Percentiles rank a stretch among this genome's conserved stretches.
Conservation (phyloP, 169 alveolate genomes). For the Perkinsus olseni region DNA sequence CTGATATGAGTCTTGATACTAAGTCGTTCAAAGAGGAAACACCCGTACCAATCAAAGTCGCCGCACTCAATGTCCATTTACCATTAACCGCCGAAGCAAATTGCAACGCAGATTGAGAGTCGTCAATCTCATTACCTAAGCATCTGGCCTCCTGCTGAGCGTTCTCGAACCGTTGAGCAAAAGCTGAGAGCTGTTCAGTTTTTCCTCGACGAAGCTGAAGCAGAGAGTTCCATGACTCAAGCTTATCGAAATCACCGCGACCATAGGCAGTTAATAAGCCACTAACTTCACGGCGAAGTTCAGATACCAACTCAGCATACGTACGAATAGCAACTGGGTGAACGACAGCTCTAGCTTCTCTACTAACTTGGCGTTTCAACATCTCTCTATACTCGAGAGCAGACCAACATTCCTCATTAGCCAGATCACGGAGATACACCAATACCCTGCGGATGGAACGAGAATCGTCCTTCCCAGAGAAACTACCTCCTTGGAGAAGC, state of each 20-base stretch:
- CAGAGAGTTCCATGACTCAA: neutral
- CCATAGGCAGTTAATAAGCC: neutral
- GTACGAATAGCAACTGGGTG: neutral
- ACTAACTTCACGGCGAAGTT: neutral
- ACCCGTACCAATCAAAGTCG: neutral
- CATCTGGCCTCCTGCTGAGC: neutral
- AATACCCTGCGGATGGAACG: neutral
- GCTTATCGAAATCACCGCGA: neutral
- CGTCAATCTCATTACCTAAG: neutral
- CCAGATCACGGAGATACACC: neutral
- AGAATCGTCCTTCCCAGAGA: neutral
- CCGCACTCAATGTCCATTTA: neutral
- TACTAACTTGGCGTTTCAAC: neutral
- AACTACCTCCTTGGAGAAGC: neutral
- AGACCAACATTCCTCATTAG: neutral
- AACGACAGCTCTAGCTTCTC: neutral
- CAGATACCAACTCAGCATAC: neutral
- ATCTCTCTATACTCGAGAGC: neutral
- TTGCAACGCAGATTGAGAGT: neutral
- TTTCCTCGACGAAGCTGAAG: neutral
- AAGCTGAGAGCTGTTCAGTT: neutral
- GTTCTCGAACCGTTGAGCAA: neutral
- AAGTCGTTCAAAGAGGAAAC: neutral
- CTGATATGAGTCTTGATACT: neutral
- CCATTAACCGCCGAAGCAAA: neutral